phyloP scores from a whole-genome alignment of 2,329 filamentous ascomycete genomes.

The Xylaria sp. region DNA sequence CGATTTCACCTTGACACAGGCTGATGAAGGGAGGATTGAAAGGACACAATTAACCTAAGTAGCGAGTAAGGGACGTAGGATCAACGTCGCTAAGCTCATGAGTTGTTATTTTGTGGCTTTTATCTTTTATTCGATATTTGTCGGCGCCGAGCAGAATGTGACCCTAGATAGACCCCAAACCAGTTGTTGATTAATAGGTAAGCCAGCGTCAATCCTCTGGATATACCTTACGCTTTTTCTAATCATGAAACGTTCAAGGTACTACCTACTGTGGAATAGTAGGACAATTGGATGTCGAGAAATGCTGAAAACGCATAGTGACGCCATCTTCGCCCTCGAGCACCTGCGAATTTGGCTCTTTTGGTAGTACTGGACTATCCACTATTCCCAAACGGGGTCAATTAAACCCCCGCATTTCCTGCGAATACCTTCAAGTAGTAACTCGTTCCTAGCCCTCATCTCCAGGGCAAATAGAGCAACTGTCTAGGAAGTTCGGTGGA shows the following conservation, averaged over 20 bases:
- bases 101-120: background rate
- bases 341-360: background rate
- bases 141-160: background rate
- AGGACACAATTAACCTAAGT: background rate
- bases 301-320: constrained; percentile 26
- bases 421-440: background rate
- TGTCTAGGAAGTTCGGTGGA: background rate
- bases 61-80: background rate
- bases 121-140: background rate
- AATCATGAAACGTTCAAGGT: too few relatives aligned
- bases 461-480: background rate
- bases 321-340: constrained; percentile 19
- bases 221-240: too few relatives aligned
- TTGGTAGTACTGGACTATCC: constrained; percentile 17
- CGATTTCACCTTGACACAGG: background rate
- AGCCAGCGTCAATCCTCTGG: background rate
- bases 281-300: constrained; percentile 7
- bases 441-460: background rate
- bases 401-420: constrained; percentile 34
- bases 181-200: background rate
- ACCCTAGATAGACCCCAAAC: background rate
- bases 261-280: too few relatives aligned
- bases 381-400: constrained; percentile 30
- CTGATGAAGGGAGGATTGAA: background rate
- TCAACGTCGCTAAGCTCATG: background rate